Evolutionary conservation across 2,329 filamentous ascomycete species (phyloP).

Genomic region (Zelopaecilomyces penicillatus): DNA sequence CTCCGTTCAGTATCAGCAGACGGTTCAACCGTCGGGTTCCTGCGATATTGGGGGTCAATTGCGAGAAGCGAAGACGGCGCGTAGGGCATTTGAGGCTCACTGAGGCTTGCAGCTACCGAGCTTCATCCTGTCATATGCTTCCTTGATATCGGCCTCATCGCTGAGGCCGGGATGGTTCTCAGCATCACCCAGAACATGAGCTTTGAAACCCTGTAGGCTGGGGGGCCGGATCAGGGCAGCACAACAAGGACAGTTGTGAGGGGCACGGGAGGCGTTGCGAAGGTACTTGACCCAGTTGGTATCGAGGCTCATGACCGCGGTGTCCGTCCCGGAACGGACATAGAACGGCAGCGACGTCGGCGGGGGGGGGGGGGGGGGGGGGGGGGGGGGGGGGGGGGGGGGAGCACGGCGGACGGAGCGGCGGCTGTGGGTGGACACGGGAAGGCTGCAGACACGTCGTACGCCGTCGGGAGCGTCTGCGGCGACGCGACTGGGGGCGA

Average conservation of each 20-base stretch:
- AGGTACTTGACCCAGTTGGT: conserved; percentile 17
- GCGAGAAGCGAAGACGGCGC: not conserved
- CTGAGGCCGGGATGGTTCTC: conserved; percentile 13
- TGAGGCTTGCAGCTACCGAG: not conserved
- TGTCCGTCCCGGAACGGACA: too few relatives aligned
- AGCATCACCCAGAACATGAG: conserved; percentile 14
- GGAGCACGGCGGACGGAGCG: too few relatives aligned
- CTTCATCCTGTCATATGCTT: conserved; percentile 15
- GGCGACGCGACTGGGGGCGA: too few relatives aligned
- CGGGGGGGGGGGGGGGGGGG: too few relatives aligned
- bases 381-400: too few relatives aligned
- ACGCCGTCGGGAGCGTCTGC: too few relatives aligned
- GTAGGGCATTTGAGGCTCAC: not conserved
- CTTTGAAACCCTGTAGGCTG: conserved; percentile 17
- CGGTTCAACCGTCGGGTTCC: not conserved
- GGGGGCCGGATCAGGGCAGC: conserved; percentile 14
- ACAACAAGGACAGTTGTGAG: conserved; percentile 17
- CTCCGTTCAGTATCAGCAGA: not conserved
- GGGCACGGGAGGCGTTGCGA: conserved; percentile 16
- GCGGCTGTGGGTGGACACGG: too few relatives aligned
- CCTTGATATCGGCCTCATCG: conserved; percentile 17
- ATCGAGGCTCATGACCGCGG: not conserved
- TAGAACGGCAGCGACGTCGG: too few relatives aligned
- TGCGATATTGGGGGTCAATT: not conserved
- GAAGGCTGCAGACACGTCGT: too few relatives aligned